Base-by-base conservation (phyloP, 2,329 filamentous ascomycete species). In the Aspergillus sp. region DNA sequence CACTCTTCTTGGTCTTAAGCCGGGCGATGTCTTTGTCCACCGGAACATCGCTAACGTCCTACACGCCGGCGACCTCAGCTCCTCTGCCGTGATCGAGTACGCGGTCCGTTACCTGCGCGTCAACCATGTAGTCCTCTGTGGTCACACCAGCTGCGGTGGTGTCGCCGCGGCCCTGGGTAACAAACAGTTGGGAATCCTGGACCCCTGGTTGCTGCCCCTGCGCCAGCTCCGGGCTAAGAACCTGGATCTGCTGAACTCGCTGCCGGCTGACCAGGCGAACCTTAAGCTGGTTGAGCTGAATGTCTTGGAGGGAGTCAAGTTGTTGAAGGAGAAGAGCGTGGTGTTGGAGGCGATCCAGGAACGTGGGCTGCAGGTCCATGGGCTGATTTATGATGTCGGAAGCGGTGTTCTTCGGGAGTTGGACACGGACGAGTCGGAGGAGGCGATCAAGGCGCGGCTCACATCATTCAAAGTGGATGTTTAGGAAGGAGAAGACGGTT, bases 31-130 rank as follows among this genome's bases (percentile, higher is more conserved):
- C 67, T 96, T 96, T 75, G 89, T 92, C 56, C 91, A 96, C 81
- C 90, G 92, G 73, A 96, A 96, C 81, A 93, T 96, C 74, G 91
- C 91, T 77, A 96, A 96, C 80, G 86, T 94, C 71, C 80, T 96
- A 64, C 87, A 87, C 60, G 81, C 87, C n/a, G 87, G 87, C 69
- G 92, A 96, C 74, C 85, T 94, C 74, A 91, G 87, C 79, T 87
- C 88, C 36, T 83, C 87, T 12, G 85, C 87, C 58, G 91, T 94
- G 49, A 88, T 96, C 72, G 89, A 94, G 72, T 96, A 89, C 73
- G 89, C 91, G 45, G 90, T 96, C 61, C 80, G 79, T 59, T 82
- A 90, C 72, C 81, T 96, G 36, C 86, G 89, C 69, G 87, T 90
- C 65, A 83, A 85, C 67, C 84, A 86, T 74, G 80, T 88, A 58